Evolutionary conservation across 306 rosid species (phyloP).

Genomic region (Bauhinia variegata): DNA sequence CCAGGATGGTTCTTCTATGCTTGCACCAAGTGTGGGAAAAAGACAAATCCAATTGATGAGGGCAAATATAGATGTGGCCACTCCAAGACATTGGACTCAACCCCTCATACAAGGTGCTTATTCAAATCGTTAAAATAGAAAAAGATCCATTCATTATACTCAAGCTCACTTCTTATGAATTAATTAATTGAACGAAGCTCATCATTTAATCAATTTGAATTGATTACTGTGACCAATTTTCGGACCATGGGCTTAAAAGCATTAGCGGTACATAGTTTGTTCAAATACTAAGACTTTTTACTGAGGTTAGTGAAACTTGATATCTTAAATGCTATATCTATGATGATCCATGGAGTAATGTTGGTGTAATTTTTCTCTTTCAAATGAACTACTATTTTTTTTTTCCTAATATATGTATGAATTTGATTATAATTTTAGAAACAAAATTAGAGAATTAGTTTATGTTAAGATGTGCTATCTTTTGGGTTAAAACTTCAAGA

Average conservation of each 20-base stretch:
- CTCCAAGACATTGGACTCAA: no score
- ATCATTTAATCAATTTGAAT: no score
- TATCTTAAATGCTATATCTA: constrained; percentile 12
- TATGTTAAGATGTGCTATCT: background rate
- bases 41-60: no score
- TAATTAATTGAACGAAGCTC: no score
- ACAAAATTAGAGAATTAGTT: constrained; percentile 14
- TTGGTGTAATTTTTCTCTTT: background rate
- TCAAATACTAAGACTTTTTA: constrained; percentile 3
- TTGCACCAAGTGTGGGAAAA: no score
- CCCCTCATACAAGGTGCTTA: no score
- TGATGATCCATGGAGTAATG: background rate
- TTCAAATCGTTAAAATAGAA: no score
- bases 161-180: no score
- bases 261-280: constrained; percentile 50
- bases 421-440: constrained; percentile 4
- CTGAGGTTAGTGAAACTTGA: constrained; percentile 24
- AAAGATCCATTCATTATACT: no score
- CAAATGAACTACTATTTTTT: background rate
- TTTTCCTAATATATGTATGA: background rate
- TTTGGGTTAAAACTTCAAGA: no score
- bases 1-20: no score
- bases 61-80: no score
- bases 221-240: constrained; percentile 59
- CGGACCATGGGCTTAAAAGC: constrained; percentile 64